phyloP scores from a whole-genome alignment of 2,329 filamentous ascomycete genomes.

The Delphinella strobiligena region DNA sequence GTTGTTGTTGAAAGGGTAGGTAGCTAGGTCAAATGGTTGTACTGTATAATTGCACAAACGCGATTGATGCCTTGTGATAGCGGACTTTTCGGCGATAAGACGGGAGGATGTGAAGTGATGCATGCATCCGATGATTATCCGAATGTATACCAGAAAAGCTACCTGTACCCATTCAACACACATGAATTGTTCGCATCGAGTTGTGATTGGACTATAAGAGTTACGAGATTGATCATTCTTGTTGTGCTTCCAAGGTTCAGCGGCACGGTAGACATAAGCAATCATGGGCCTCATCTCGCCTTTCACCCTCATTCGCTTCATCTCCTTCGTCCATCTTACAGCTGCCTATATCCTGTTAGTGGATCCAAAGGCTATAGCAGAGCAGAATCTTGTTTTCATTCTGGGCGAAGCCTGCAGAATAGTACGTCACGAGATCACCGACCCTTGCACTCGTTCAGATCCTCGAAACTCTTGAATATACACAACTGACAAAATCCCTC shows the following conservation, averaged over 20 bases:
- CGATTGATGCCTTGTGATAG: neutral
- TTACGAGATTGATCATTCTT: neutral
- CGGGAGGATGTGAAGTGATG: neutral
- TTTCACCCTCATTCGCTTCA: constrained; percentile 65
- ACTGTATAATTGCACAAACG: neutral
- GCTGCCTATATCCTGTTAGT: constrained; percentile 75
- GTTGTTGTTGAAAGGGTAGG: neutral
- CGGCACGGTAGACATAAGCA: neutral
- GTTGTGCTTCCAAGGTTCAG: neutral
- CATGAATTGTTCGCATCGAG: neutral
- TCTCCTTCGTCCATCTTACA: constrained; percentile 76
- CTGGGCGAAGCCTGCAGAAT: constrained; percentile 75
- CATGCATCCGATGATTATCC: neutral
- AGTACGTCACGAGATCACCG: constrained; percentile 34
- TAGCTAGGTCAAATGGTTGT: neutral
- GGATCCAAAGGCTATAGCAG: constrained; percentile 57
- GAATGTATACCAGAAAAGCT: neutral
- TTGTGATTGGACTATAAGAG: neutral
- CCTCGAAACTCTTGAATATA: no score
- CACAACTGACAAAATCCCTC: constrained; percentile 2
- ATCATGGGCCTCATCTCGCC: constrained; percentile 72
- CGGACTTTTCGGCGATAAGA: neutral
- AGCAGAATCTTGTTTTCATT: constrained; percentile 70
- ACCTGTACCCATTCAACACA: neutral
- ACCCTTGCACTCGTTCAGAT: no score